These are phyloP conservation scores for Metarhizium anisopliae DNA, from an alignment of 2,329 filamentous ascomycete species.

Conservation along the genomic window DNA sequence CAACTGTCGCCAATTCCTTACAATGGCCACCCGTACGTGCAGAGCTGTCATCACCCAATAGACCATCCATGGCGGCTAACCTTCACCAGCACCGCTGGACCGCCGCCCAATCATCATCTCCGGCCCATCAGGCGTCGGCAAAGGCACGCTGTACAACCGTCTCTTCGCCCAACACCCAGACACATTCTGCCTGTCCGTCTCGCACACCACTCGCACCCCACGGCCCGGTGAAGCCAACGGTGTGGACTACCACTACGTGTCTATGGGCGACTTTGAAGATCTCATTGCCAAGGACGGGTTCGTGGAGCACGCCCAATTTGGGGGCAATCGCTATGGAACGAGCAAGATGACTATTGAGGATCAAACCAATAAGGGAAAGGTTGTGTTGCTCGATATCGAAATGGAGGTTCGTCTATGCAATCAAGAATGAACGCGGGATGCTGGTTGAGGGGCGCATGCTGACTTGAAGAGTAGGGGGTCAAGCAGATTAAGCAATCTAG, in stretches of 20 bases:
- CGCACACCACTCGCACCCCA: slow-evolving; percentile 73
- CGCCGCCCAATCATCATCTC: slow-evolving; percentile 64
- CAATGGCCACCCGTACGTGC: slow-evolving; percentile 15
- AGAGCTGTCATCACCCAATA: not conserved
- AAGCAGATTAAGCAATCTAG: slow-evolving; percentile 80
- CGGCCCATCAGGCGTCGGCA: slow-evolving; percentile 69
- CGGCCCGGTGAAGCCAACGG: slow-evolving; percentile 68
- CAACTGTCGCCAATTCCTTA: slow-evolving; percentile 4
- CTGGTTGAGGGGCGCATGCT: not conserved
- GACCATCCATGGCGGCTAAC: not conserved
- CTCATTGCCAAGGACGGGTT: slow-evolving; percentile 65
- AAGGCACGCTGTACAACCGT: slow-evolving; percentile 67
- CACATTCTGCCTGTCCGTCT: slow-evolving; percentile 46
- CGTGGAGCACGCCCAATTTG: slow-evolving; percentile 79
- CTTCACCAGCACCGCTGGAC: slow-evolving; percentile 28
- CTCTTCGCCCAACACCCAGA: slow-evolving; percentile 52
- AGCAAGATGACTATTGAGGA: slow-evolving; percentile 70
- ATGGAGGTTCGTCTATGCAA: slow-evolving; percentile 60
- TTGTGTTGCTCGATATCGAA: slow-evolving; percentile 89
- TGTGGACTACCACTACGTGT: slow-evolving; percentile 73
- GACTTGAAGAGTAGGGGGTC: slow-evolving; percentile 46
- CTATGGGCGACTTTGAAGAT: slow-evolving; percentile 55
- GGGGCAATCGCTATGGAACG: slow-evolving; percentile 81
- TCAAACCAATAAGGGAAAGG: slow-evolving; percentile 58
- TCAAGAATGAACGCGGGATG: not conserved